A percentile compares a stretch with the other conserved stretches of the same genome.
Conservation (phyloP, 192 early-diverging fungal species). For the Physocladia obscura region DNA sequence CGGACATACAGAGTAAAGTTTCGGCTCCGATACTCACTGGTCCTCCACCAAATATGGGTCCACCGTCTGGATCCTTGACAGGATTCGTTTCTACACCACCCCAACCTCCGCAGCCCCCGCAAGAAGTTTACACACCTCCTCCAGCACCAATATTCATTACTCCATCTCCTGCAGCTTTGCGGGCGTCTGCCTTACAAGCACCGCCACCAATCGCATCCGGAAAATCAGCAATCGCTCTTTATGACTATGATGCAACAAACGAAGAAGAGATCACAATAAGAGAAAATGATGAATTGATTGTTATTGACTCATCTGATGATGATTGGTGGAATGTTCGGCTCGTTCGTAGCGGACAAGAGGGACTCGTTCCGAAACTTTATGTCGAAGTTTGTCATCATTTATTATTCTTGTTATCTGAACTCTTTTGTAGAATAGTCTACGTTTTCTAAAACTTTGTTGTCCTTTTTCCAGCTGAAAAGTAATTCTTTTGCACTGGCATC, state of each 20-base stretch:
- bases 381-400: conserved; percentile 59
- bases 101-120: too few relatives aligned
- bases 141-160: conserved; percentile 2
- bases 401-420: neutral
- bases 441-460: neutral
- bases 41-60: conserved; percentile 33
- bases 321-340: conserved; percentile 89
- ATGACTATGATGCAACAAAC: conserved; percentile 82
- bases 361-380: conserved; percentile 89
- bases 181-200: conserved; percentile 10
- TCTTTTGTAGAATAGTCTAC: neutral
- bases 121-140: conserved; percentile 2
- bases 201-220: neutral
- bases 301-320: conserved; percentile 82
- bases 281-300: conserved; percentile 85
- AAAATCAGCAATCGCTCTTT: conserved; percentile 72
- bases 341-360: conserved; percentile 64
- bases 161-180: conserved; percentile 20
- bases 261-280: conserved; percentile 82
- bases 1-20: conserved; percentile 33
- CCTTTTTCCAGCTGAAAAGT: neutral
- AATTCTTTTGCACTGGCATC: conserved; percentile 48
- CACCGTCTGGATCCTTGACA: conserved; percentile 19
- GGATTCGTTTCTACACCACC: neutral
- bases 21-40: conserved; percentile 37